Evolutionary conservation across 176 grass and related monocot species (phyloP).

Genomic region (Sorghum bicolor): Sorghum_bicolor_NCBIv3 NC_012879.2:5435501-5436000

Average conservation of each 20-base stretch:
- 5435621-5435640: not conserved
- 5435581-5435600: not conserved
- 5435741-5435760: not conserved
- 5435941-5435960: constrained; percentile 74
- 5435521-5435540: not conserved
- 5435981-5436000: constrained; percentile 87
- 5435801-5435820: not conserved
- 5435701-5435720: not conserved
- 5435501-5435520: not conserved
- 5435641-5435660: not conserved
- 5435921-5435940: not conserved
- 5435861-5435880: not conserved
- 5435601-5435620: not conserved
- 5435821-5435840: not conserved
- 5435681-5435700: not conserved
- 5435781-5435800: not conserved
- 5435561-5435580: not conserved
- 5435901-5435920: not conserved
- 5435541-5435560: not conserved
- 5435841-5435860: not conserved
- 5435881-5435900: not conserved
- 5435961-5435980: constrained; percentile 97
- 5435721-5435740: not conserved
- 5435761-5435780: not conserved
- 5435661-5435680: not conserved